Conservation (phyloP, 176 grass and related monocot genomes). For the Carex littledalei region DNA sequence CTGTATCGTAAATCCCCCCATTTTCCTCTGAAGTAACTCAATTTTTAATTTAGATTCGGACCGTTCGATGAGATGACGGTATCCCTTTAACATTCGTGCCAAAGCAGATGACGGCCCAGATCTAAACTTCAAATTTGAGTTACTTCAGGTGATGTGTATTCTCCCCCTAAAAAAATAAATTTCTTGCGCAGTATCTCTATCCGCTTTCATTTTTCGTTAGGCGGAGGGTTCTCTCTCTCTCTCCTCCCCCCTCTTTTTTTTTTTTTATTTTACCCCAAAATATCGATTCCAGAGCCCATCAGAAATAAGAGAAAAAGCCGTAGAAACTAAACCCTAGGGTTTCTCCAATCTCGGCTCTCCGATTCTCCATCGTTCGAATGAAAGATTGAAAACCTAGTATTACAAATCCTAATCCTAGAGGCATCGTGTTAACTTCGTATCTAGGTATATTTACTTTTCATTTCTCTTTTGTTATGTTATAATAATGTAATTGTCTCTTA, state of each 20-base stretch:
- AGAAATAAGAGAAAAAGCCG: neutral
- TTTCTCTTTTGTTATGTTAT: neutral
- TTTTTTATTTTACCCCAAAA: neutral
- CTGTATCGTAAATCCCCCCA: too few relatives aligned
- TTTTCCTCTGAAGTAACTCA: too few relatives aligned
- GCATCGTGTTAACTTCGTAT: neutral
- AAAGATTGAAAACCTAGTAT: neutral
- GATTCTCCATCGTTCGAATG: neutral
- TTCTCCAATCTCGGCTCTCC: neutral
- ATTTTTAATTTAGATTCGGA: too few relatives aligned
- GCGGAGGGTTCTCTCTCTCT: neutral
- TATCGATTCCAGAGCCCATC: neutral
- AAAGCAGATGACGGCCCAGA: too few relatives aligned
- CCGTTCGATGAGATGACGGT: too few relatives aligned
- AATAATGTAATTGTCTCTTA: neutral
- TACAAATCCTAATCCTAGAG: neutral
- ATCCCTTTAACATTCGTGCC: too few relatives aligned
- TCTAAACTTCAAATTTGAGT: too few relatives aligned
- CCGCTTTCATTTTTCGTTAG: neutral
- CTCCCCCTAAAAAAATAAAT: too few relatives aligned
- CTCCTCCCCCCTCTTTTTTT: neutral
- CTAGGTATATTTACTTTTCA: neutral
- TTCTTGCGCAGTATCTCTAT: neutral
- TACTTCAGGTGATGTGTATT: too few relatives aligned
- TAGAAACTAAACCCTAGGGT: slow-evolving; percentile 26